Evolutionary conservation across 306 rosid genomes (phyloP).

Genomic region (Bauhinia variegata): DNA sequence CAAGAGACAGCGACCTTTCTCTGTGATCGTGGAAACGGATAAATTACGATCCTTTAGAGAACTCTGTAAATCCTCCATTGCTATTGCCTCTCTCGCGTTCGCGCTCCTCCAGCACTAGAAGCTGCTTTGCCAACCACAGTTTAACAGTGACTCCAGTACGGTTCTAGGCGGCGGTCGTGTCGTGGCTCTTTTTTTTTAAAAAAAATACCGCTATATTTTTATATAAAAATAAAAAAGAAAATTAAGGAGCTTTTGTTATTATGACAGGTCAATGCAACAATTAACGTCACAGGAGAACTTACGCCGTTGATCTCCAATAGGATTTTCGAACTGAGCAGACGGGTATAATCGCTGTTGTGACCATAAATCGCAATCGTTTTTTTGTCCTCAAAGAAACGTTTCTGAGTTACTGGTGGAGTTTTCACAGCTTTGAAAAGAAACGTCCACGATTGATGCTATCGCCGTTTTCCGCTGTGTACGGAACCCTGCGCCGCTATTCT

Average conservation of each 20-base stretch:
- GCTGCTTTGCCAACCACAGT: neutral
- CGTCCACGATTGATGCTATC: conserved; percentile 41
- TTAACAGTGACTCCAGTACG: neutral
- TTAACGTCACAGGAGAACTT: neutral
- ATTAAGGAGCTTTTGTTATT: neutral
- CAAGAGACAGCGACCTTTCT: conserved; percentile 77
- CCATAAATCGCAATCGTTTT: conserved; percentile 5
- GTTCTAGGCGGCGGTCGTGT: too few relatives aligned
- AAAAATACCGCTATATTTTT: too few relatives aligned
- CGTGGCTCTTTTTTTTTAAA: too few relatives aligned
- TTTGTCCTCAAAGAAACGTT: neutral
- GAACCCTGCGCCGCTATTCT: conserved; percentile 27
- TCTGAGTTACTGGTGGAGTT: neutral
- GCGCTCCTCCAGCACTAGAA: neutral
- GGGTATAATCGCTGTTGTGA: too few relatives aligned
- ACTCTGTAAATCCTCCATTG: conserved; percentile 71
- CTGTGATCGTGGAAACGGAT: conserved; percentile 52
- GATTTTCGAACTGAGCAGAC: neutral
- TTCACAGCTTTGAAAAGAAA: neutral
- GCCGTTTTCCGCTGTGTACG: neutral
- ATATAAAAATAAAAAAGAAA: too few relatives aligned
- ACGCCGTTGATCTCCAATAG: neutral
- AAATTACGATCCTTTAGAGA: conserved; percentile 43
- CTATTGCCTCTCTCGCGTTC: neutral
- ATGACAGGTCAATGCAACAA: neutral